phyloP scores from a whole-genome alignment of 768 basidiomycete genomes.

The Kwoniella heveanensis region DNA sequence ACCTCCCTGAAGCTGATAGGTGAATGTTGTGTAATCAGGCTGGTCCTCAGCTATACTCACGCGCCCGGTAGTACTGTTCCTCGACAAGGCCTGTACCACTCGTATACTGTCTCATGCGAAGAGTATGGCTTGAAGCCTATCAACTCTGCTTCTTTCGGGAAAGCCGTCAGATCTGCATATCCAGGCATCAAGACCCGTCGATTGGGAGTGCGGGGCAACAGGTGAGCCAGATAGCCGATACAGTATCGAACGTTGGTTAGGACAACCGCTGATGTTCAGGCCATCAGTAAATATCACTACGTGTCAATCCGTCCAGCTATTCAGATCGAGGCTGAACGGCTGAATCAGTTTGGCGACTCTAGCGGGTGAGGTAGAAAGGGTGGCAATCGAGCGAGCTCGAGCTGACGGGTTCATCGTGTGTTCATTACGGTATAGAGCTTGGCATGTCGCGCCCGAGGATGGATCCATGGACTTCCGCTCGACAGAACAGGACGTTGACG shows the following conservation, averaged over 20 bases:
- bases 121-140: conserved; percentile 91
- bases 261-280: no score
- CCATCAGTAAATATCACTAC: conserved; percentile 93
- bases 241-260: no score
- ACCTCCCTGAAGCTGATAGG: background rate
- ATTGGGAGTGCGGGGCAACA: conserved; percentile 83
- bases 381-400: conserved; percentile 35
- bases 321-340: conserved; percentile 42
- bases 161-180: conserved; percentile 89
- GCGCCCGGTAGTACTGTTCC: conserved; percentile 66
- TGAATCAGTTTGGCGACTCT: conserved; percentile 51
- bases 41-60: conserved; percentile 33
- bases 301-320: conserved; percentile 36
- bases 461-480: conserved; percentile 67
- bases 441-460: conserved; percentile 63
- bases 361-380: conserved; percentile 42
- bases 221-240: conserved; percentile 17
- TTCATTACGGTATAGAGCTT: conserved; percentile 14
- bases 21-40: conserved; percentile 26
- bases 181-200: conserved; percentile 93
- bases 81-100: conserved; percentile 89
- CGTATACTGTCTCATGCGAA: conserved; percentile 86
- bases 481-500: conserved; percentile 58
- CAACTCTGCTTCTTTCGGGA: conserved; percentile 93
- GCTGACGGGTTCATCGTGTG: conserved; percentile 36